These are phyloP conservation scores for Pugionium dolabratum DNA, from an alignment of 345 rosid species.

Conservation along the genomic window DNA sequence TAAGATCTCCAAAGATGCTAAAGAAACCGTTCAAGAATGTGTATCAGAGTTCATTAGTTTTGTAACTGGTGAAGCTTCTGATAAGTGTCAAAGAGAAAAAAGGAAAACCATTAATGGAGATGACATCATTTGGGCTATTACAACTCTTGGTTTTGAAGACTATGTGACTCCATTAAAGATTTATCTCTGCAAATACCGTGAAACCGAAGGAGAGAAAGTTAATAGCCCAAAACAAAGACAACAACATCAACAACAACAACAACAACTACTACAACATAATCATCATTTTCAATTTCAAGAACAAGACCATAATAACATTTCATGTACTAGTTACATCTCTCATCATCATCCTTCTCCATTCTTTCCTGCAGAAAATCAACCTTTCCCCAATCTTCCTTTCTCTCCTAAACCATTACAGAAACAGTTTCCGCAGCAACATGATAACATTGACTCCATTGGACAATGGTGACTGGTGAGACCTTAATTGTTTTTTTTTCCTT, in stretches of 20 bases:
- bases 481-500: not conserved
- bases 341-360: conserved; percentile 48
- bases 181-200: conserved; percentile 61
- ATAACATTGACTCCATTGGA: conserved; percentile 46
- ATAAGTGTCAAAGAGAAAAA: conserved; percentile 70
- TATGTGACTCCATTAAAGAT: conserved; percentile 57
- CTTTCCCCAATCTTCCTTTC: conserved; percentile 56
- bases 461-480: conserved; percentile 9
- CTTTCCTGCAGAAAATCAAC: conserved; percentile 46
- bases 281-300: conserved; percentile 35
- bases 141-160: conserved; percentile 69
- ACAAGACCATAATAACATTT: conserved; percentile 41
- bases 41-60: conserved; percentile 78
- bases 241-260: conserved; percentile 28
- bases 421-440: conserved; percentile 61
- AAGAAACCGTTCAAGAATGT: conserved; percentile 77
- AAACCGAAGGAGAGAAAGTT: conserved; percentile 65
- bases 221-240: conserved; percentile 61
- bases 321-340: conserved; percentile 46
- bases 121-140: conserved; percentile 76
- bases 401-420: conserved; percentile 59
- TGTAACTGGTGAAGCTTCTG: conserved; percentile 71
- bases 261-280: conserved; percentile 44
- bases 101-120: conserved; percentile 76
- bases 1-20: conserved; percentile 70